Percentiles rank a stretch among this genome's conserved stretches.
Conservation (phyloP, 305 asterid species). For the Fraxinus latifolia region DNA sequence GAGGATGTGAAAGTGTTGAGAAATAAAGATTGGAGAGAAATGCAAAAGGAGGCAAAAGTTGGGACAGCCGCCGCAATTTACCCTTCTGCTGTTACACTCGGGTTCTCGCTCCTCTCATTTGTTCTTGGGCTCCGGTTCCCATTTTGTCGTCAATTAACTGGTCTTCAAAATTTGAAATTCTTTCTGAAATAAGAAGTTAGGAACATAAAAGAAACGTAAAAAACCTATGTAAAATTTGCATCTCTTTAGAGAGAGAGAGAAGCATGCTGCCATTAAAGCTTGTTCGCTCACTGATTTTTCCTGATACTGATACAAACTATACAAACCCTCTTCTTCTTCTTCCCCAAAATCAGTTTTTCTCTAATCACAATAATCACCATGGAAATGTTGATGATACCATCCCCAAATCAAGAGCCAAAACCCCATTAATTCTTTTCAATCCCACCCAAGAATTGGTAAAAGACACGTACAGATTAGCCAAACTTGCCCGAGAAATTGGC, state of each 20-base stretch:
- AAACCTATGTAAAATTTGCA: neutral
- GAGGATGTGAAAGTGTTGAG: neutral
- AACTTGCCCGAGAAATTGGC: constrained; percentile 49
- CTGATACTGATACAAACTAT: constrained; percentile 33
- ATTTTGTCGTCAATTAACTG: neutral
- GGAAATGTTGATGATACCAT: constrained; percentile 11
- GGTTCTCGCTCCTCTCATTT: neutral
- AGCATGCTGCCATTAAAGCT: constrained; percentile 49
- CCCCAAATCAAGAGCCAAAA: constrained; percentile 26
- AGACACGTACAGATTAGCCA: constrained; percentile 52
- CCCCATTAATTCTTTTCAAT: constrained; percentile 46
- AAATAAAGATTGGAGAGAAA: neutral
- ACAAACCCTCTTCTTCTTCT: constrained; percentile 35
- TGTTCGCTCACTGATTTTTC: constrained; percentile 39
- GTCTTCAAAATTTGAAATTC: neutral
- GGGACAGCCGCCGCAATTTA: neutral
- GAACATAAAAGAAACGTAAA: neutral
- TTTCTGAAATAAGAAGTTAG: neutral
- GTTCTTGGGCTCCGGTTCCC: neutral
- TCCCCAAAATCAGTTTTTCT: constrained; percentile 24
- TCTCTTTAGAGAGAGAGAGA: neutral
- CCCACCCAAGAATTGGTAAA: constrained; percentile 52
- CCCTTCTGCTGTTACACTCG: neutral
- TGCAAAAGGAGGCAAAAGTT: neutral
- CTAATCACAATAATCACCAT: constrained; percentile 15